Conservation (phyloP, 306 rosid species). For the Ziziphus jujuba region DNA sequence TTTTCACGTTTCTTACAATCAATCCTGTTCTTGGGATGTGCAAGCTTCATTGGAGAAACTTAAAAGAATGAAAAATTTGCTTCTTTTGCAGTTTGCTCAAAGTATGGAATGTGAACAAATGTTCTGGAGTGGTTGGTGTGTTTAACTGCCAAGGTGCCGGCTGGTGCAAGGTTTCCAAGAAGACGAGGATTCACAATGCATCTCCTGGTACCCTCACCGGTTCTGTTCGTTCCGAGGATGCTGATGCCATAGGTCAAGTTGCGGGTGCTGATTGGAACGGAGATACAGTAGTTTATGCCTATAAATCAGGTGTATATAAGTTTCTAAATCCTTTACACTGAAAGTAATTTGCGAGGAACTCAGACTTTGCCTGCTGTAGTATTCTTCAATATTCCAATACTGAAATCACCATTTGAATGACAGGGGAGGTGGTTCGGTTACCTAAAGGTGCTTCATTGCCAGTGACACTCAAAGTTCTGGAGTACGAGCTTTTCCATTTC, state of each 20-base stretch:
- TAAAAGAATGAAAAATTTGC: constrained; percentile 6
- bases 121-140: constrained; percentile 88
- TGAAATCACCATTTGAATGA: constrained; percentile 2
- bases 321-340: background rate
- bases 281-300: constrained; percentile 58
- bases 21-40: background rate
- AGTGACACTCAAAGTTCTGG: constrained; percentile 71
- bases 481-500: constrained; percentile 85
- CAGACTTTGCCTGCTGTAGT: background rate
- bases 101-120: constrained; percentile 91
- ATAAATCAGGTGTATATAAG: constrained; percentile 61
- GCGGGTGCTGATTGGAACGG: constrained; percentile 78
- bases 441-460: constrained; percentile 83
- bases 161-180: constrained; percentile 86
- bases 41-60: constrained; percentile 3
- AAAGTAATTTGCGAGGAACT: no score
- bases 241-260: constrained; percentile 58
- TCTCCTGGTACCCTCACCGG: constrained; percentile 73
- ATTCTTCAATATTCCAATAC: background rate
- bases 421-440: constrained; percentile 74
- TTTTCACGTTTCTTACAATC: no score
- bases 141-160: constrained; percentile 99
- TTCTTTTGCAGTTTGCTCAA: constrained; percentile 75
- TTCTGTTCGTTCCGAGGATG: constrained; percentile 66
- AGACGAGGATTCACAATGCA: constrained; percentile 71